phyloP scores from a whole-genome alignment of 2,329 filamentous ascomycete genomes.

The Gnomoniopsis sp. region DNA sequence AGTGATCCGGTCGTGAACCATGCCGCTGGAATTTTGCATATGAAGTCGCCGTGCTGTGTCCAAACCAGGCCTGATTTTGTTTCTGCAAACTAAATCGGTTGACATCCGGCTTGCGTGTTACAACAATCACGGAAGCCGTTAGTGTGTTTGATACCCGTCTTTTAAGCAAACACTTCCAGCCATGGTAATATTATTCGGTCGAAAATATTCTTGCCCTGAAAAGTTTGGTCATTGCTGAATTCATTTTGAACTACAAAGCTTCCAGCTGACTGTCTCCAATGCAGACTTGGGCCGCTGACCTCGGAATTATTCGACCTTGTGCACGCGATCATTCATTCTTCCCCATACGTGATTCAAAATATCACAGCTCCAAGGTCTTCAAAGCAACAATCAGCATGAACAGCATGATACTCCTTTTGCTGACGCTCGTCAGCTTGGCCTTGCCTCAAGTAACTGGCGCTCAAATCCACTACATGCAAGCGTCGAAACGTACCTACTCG shows the following conservation, averaged over 20 bases:
- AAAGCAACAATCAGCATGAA: not conserved
- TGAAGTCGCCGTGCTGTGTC: not conserved
- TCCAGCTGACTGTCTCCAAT: not conserved
- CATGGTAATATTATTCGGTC: not conserved
- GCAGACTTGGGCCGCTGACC: not conserved
- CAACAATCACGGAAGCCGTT: not conserved
- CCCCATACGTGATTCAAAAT: no score
- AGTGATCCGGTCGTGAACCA: not conserved
- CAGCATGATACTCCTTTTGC: not conserved
- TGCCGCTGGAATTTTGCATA: not conserved
- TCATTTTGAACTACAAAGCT: not conserved
- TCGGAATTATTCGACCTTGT: no score
- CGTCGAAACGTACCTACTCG: conserved; percentile 7
- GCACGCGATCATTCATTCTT: no score
- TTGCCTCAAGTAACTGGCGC: not conserved
- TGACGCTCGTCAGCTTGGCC: not conserved
- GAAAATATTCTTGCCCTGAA: not conserved
- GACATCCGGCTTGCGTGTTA: not conserved
- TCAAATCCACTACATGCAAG: not conserved
- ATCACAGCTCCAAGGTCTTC: not conserved
- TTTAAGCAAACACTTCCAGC: not conserved
- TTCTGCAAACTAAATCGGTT: not conserved
- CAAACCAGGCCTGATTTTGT: not conserved
- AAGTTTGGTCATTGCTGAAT: not conserved
- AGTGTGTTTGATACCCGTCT: not conserved